phyloP scores from a whole-genome alignment of 2,329 filamentous ascomycete species.

The Phaeosphaeria sp. region DNA sequence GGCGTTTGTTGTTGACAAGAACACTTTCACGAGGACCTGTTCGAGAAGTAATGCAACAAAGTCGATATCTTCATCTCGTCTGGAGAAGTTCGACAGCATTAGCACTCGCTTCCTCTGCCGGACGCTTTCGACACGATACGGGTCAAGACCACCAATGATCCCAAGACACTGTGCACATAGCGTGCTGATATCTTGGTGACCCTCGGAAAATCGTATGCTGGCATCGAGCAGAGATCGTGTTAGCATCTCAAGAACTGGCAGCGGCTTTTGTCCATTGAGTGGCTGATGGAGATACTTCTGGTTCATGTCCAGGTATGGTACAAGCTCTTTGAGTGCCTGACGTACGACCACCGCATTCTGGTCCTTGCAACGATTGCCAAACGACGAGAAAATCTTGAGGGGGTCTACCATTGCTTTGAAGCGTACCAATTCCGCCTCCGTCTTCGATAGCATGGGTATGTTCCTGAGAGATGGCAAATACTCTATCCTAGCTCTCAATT shows the following conservation, averaged over 20 bases:
- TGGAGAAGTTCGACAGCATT: conserved; percentile 84
- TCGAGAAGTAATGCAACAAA: conserved; percentile 88
- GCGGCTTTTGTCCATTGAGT: conserved; percentile 82
- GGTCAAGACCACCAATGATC: conserved; percentile 87
- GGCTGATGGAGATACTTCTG: conserved; percentile 81
- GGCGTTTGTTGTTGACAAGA: conserved; percentile 87
- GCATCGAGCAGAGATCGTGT: conserved; percentile 84
- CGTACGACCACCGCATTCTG: conserved; percentile 87
- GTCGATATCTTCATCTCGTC: conserved; percentile 77
- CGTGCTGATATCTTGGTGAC: conserved; percentile 69
- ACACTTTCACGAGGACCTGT: conserved; percentile 87
- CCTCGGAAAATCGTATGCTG: conserved; percentile 77
- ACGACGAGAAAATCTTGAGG: conserved; percentile 72
- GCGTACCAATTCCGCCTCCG: conserved; percentile 69
- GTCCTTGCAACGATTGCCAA: conserved; percentile 75
- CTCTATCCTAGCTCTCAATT: conserved; percentile 71
- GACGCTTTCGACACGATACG: conserved; percentile 83
- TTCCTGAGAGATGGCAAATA: conserved; percentile 79
- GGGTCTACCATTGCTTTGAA: conserved; percentile 71
- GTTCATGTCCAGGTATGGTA: conserved; percentile 72
- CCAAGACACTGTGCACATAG: conserved; percentile 85
- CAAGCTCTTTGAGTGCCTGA: conserved; percentile 79
- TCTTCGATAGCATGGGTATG: conserved; percentile 71
- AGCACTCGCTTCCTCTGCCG: conserved; percentile 83
- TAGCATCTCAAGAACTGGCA: conserved; percentile 73